Percentiles rank a stretch among this genome's conserved stretches.
Conservation (phyloP, 805 yeast species). For the Saturnispora kantuleensis region DNA sequence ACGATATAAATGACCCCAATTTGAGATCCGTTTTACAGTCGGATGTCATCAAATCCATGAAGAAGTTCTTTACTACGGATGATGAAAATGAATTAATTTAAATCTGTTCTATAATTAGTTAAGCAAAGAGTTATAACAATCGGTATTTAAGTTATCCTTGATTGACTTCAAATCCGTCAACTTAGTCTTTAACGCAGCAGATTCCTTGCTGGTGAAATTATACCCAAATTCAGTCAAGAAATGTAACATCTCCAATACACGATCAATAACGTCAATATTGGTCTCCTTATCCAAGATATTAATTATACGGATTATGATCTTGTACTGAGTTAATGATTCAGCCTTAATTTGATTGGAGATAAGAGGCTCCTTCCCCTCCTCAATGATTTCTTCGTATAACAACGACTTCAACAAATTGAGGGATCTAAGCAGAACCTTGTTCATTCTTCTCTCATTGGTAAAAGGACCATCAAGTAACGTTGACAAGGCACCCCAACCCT, state of each 20-base stretch:
- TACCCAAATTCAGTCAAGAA: conserved; percentile 37
- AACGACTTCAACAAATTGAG: conserved; percentile 31
- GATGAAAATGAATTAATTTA: conserved; percentile 27
- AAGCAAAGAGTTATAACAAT: conserved; percentile 40
- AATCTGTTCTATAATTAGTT: neutral
- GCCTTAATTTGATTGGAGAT: conserved; percentile 16
- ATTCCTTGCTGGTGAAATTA: conserved; percentile 37
- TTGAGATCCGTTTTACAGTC: conserved; percentile 27
- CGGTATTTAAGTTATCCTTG: conserved; percentile 42
- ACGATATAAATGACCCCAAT: conserved; percentile 4
- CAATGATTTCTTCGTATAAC: conserved; percentile 40
- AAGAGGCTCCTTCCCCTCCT: conserved; percentile 16
- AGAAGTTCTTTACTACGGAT: conserved; percentile 36
- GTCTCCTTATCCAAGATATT: conserved; percentile 26
- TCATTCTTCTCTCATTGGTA: conserved; percentile 5
- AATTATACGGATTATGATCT: conserved; percentile 28
- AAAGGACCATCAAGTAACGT: conserved; percentile 13
- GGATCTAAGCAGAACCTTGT: conserved; percentile 12
- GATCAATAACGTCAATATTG: conserved; percentile 44
- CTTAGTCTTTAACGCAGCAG: conserved; percentile 26
- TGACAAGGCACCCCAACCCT: conserved; percentile 56
- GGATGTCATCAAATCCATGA: conserved; percentile 39
- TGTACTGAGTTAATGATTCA: conserved; percentile 29
- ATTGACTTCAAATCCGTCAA: conserved; percentile 32
- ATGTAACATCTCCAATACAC: conserved; percentile 40